Evolutionary conservation across 495 filamentous ascomycete genomes (phyloP).

Genomic region (Stereocaulon alpinum): DNA sequence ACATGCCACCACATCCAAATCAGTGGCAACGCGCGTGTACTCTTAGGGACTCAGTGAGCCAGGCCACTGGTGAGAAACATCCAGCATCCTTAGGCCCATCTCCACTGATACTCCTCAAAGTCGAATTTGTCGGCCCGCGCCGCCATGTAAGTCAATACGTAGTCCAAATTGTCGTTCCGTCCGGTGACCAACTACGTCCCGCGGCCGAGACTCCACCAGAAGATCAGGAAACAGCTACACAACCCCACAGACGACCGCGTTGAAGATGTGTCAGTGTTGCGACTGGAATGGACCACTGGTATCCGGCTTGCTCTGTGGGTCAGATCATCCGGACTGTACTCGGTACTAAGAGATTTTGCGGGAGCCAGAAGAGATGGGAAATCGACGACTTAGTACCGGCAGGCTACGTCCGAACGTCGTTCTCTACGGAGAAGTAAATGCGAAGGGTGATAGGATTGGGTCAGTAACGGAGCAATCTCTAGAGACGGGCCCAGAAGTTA

Average conservation of each 20-base stretch:
- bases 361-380: too few species aligned
- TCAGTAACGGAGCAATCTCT: background rate
- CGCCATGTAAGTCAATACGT: too few species aligned
- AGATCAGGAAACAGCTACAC: conserved; percentile 7
- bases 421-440: background rate
- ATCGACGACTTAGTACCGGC: too few species aligned
- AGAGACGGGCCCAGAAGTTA: background rate
- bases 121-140: too few species aligned
- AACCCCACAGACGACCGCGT: background rate
- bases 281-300: too few species aligned
- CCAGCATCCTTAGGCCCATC: too few species aligned
- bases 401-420: background rate
- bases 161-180: too few species aligned
- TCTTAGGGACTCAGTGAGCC: background rate
- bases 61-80: background rate
- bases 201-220: background rate
- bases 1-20: conserved; percentile 5
- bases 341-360: too few species aligned
- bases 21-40: conserved; percentile 5
- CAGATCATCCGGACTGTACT: too few species aligned
- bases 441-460: background rate
- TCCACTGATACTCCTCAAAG: too few species aligned
- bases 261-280: background rate
- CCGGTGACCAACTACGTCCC: conserved; percentile 2
- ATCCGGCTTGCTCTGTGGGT: too few species aligned